Base-by-base conservation (phyloP, 106 monocot species). In the Dactylorhiza incarnata region DNA sequence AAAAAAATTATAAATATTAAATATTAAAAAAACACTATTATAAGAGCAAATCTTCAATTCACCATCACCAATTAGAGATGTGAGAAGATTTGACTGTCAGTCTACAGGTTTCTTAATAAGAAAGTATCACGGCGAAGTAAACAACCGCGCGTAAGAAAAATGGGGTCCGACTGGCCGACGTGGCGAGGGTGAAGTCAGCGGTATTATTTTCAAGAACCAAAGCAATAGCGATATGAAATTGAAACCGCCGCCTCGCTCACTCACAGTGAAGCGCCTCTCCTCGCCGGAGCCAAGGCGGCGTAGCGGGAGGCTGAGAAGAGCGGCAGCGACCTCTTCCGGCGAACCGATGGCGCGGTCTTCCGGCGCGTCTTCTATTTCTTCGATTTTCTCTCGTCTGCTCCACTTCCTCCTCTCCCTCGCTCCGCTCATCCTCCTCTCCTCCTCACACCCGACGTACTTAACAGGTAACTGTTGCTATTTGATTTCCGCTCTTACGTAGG, bases 361-460 rank as follows among this genome's bases (percentile, higher is more conserved):
- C 11, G 6, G 7, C 6, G 44, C 45, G 1, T 46, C 45, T 17
- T 69, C 12, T 69, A 6, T 49, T 9, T 49, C 49, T 49, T 49
- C 49, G 1, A 48, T 72, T 22, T 49, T 22, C 12, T 45, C 17
- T 48, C 72, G 48, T 44, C 49, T 49, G 20, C 22, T 72, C 72
- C 49, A 72, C 23, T 72, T 72, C 20, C 72, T 72, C 8, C 49
- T 72, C 47, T 72, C 49, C 72, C 72, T 72, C 23, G 2, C 72
- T 22, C 72, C 48, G 22, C 72, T 72, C 48, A 49, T 72, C 44
- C 48, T 72, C 7, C 72, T 72, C 48, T 72, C 23, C 49, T 72
- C 72, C 5, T 72, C 72, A 9, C 72, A 72, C 19, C 49, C 47
- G 10, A 72, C 72, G 12, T 16, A 48, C 23, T 72, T 72, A 4